A percentile compares a stretch with the other conserved stretches of the same genome.
Conservation (phyloP, 106 monocot genomes). For the Triglochin maritima region DNA sequence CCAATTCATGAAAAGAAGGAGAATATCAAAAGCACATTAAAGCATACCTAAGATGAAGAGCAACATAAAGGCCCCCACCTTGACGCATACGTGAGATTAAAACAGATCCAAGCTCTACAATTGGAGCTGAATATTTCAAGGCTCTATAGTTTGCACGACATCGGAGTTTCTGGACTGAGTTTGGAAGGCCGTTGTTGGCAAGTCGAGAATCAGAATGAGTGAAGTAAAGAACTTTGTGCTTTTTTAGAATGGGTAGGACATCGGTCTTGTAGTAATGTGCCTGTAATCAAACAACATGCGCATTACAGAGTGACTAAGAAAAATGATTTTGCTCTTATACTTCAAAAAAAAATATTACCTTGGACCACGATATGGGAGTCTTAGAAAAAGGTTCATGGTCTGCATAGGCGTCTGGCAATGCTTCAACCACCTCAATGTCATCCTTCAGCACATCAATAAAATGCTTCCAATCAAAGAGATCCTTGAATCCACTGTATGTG, state of each 20-base stretch:
- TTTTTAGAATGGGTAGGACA: slow-evolving; percentile 60
- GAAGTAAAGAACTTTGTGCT: slow-evolving; percentile 81
- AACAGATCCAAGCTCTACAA: slow-evolving; percentile 56
- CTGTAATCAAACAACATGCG: slow-evolving; percentile 19
- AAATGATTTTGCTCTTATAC: background rate
- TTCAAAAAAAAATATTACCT: slow-evolving; percentile 32
- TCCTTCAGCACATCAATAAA: slow-evolving; percentile 80
- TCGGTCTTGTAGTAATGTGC: slow-evolving; percentile 80
- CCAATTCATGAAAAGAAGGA: too few species aligned
- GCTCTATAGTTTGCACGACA: slow-evolving; percentile 83
- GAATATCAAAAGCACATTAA: too few species aligned
- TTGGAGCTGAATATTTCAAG: slow-evolving; percentile 58
- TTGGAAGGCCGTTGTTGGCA: slow-evolving; percentile 85
- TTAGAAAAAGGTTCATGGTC: slow-evolving; percentile 48
- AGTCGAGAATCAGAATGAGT: slow-evolving; percentile 91
- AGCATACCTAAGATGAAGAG: slow-evolving; percentile 77
- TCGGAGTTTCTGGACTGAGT: slow-evolving; percentile 78
- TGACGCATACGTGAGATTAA: slow-evolving; percentile 63
- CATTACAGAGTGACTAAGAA: slow-evolving; percentile 1
- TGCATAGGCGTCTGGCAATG: slow-evolving; percentile 42
- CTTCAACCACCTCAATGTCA: slow-evolving; percentile 70
- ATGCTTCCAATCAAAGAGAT: slow-evolving; percentile 95
- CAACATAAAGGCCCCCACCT: slow-evolving; percentile 70
- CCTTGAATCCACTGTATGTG: slow-evolving; percentile 73
- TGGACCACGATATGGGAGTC: slow-evolving; percentile 94